Percentiles rank a stretch among this genome's conserved stretches.
These are phyloP conservation scores for Solanum chiquidenum DNA, from an alignment of 257 asterid species.

Conservation along the genomic window DNA sequence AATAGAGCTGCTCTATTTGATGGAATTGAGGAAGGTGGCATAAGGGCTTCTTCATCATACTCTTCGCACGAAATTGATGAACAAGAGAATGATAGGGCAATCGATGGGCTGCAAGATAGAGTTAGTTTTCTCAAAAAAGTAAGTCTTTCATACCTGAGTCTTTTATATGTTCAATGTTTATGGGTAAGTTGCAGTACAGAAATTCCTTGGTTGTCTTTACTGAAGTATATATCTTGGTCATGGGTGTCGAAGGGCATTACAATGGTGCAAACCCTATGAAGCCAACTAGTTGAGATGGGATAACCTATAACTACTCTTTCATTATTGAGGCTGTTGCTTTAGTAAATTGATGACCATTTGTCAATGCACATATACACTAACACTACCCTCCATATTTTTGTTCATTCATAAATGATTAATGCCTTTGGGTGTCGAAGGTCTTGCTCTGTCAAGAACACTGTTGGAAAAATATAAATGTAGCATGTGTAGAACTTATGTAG, in stretches of 20 bases:
- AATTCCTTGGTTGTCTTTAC: not conserved
- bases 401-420: not conserved
- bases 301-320: not conserved
- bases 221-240: not conserved
- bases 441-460: not conserved
- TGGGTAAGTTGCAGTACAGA: not conserved
- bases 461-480: not conserved
- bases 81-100: slow-evolving; percentile 75
- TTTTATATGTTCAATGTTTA: not conserved
- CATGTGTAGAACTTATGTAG: not conserved
- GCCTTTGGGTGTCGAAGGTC: not conserved
- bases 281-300: not conserved
- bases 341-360: not conserved
- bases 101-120: slow-evolving; percentile 81
- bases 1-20: slow-evolving; percentile 76
- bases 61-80: slow-evolving; percentile 83
- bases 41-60: slow-evolving; percentile 69
- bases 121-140: slow-evolving; percentile 77
- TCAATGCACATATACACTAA: not conserved
- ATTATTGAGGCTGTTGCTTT: not conserved
- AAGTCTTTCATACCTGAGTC: not conserved
- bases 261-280: not conserved
- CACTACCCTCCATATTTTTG: not conserved
- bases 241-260: not conserved
- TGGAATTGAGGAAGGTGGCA: slow-evolving; percentile 96